Evolutionary conservation across 2,329 filamentous ascomycete genomes (phyloP).

Genomic region (Cercospora sesami): DNA sequence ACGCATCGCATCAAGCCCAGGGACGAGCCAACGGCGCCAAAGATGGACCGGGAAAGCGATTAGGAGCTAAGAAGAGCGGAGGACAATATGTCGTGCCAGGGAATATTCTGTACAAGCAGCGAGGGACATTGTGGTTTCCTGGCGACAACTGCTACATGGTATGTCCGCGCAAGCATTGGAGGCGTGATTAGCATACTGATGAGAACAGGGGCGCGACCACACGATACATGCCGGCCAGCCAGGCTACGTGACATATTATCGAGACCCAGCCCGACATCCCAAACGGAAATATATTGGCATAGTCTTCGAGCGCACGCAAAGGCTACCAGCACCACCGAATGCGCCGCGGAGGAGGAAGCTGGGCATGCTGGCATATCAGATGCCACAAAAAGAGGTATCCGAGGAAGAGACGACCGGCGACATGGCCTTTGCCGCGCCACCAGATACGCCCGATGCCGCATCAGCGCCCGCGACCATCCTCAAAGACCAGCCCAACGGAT

Average conservation of each 20-base stretch:
- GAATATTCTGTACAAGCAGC: constrained; percentile 97
- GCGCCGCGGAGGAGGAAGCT: constrained; percentile 73
- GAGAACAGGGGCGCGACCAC: constrained; percentile 73
- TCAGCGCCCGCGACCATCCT: constrained; percentile 26
- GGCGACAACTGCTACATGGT: constrained; percentile 89
- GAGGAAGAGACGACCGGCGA: constrained; percentile 19
- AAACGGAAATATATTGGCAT: constrained; percentile 94
- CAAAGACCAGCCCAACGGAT: constrained; percentile 25
- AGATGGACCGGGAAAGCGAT: constrained; percentile 75
- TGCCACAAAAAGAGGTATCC: constrained; percentile 26
- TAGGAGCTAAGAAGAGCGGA: constrained; percentile 90
- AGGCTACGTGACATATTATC: constrained; percentile 96
- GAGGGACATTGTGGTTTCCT: constrained; percentile 89
- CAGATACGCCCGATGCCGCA: constrained; percentile 21
- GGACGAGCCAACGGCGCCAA: constrained; percentile 69
- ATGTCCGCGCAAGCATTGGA: background rate
- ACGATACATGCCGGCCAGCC: constrained; percentile 84
- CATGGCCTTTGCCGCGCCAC: constrained; percentile 21
- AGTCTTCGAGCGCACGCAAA: constrained; percentile 77
- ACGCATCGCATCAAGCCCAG: constrained; percentile 66
- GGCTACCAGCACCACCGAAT: constrained; percentile 73
- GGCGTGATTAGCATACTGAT: constrained; percentile 4
- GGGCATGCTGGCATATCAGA: constrained; percentile 63
- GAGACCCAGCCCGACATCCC: constrained; percentile 77
- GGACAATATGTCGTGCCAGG: constrained; percentile 93